Conservation (phyloP, 352 stramenopile genomes). For the Pythium sukuiense region DNA sequence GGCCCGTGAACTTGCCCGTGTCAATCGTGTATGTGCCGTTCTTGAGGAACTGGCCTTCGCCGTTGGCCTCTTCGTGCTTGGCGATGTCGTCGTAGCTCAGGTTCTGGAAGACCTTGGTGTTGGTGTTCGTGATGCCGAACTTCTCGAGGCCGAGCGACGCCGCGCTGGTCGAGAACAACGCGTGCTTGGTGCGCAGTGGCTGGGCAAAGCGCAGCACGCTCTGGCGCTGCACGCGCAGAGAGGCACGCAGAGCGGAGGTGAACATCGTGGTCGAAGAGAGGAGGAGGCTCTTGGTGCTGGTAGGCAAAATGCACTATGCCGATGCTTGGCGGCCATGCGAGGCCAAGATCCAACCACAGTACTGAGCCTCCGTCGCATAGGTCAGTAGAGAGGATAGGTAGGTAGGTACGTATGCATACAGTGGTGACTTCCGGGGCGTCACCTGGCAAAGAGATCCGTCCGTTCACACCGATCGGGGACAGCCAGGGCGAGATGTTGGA, state of each 20-base stretch:
- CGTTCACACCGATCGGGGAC: neutral
- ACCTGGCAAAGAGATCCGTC: constrained; percentile 13
- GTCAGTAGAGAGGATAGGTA: neutral
- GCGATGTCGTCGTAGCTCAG: constrained; percentile 95
- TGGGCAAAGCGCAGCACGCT: constrained; percentile 30
- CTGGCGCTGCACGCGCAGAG: constrained; percentile 56
- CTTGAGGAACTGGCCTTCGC: constrained; percentile 89
- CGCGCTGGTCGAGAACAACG: constrained; percentile 49
- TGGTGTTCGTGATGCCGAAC: constrained; percentile 91
- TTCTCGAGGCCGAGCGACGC: constrained; percentile 73
- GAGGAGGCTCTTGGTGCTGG: constrained; percentile 20
- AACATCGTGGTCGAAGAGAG: constrained; percentile 39
- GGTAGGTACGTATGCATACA: neutral
- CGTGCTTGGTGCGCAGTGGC: constrained; percentile 31
- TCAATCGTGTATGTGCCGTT: constrained; percentile 96
- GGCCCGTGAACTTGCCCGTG: constrained; percentile 98
- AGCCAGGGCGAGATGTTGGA: neutral
- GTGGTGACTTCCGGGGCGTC: constrained; percentile 24
- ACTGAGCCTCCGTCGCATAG: neutral
- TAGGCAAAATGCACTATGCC: constrained; percentile 31
- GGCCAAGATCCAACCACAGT: constrained; percentile 11
- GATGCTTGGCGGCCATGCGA: neutral
- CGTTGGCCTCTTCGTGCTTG: constrained; percentile 94
- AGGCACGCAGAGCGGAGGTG: constrained; percentile 54
- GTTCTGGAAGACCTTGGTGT: constrained; percentile 94